Conservation (phyloP, 495 filamentous ascomycete species). For the Aspergillus carlsbadensis region DNA sequence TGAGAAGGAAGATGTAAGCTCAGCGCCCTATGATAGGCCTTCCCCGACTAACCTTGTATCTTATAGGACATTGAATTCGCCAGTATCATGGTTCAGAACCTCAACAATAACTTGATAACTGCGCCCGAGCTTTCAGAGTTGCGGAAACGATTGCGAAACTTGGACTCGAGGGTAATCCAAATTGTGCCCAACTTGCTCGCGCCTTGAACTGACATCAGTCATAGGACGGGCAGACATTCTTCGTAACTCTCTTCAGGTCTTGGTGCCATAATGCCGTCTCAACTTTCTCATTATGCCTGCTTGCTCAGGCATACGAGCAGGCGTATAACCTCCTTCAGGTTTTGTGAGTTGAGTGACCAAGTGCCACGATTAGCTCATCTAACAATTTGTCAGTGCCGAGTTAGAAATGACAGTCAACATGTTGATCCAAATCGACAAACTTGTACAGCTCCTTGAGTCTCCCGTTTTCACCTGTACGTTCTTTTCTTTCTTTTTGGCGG, state of each 20-base stretch:
- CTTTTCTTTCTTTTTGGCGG: neutral
- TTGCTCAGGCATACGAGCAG: conserved; percentile 98
- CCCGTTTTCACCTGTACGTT: conserved; percentile 91
- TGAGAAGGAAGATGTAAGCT: conserved; percentile 81
- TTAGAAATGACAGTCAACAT: conserved; percentile 99
- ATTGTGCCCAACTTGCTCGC: neutral
- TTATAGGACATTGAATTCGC: conserved; percentile 89
- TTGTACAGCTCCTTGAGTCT: conserved; percentile 95
- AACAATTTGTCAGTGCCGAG: conserved; percentile 67
- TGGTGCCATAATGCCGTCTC: conserved; percentile 99
- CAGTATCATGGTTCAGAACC: conserved; percentile 98
- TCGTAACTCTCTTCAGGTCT: conserved; percentile 87
- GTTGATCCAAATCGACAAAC: conserved; percentile 98
- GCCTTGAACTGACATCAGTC: conserved; percentile 15
- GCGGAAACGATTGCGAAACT: conserved; percentile 82
- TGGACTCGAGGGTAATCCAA: conserved; percentile 71
- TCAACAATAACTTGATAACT: conserved; percentile 99
- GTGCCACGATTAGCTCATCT: conserved; percentile 28
- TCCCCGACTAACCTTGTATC: conserved; percentile 12
- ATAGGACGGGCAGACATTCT: conserved; percentile 91
- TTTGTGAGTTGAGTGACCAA: conserved; percentile 61
- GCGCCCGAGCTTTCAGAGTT: conserved; percentile 91
- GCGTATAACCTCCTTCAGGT: conserved; percentile 96
- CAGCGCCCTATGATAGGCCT: neutral
- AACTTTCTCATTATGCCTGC: conserved; percentile 91